These are phyloP conservation scores for Sporothrix pseudoabietina DNA, from an alignment of 2,329 filamentous ascomycete genomes.

Conservation along the genomic window DNA sequence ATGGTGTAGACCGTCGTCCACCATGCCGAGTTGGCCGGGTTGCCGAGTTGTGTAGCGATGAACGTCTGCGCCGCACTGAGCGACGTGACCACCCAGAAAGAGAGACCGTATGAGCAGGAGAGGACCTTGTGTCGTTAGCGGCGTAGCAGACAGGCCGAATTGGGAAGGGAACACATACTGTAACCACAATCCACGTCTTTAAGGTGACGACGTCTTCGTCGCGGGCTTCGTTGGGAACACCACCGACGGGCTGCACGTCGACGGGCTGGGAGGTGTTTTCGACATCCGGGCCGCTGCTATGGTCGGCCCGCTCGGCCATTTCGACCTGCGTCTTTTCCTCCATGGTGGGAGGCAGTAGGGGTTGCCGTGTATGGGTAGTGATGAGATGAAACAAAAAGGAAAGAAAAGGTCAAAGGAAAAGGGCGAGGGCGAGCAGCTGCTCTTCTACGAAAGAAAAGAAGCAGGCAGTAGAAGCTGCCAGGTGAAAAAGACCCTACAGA, in stretches of 20 bases:
- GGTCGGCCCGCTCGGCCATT: conserved; percentile 20
- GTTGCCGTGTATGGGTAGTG: background rate
- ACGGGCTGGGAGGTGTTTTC: background rate
- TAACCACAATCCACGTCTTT: conserved; percentile 28
- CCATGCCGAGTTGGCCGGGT: conserved; percentile 26
- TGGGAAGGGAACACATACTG: background rate
- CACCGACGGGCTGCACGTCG: background rate
- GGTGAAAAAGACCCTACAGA: background rate
- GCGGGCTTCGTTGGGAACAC: conserved; percentile 25
- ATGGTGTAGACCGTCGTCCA: conserved; percentile 30
- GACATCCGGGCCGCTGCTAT: conserved; percentile 22
- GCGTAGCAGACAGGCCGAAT: background rate
- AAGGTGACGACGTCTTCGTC: conserved; percentile 28
- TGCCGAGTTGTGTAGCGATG: conserved; percentile 26
- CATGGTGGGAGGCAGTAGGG: conserved; percentile 17
- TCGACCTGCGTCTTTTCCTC: conserved; percentile 26
- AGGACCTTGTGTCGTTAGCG: conserved; percentile 14
- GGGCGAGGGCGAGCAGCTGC: background rate
- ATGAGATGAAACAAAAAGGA: background rate
- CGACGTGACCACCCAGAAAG: conserved; percentile 29
- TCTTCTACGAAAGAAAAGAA: background rate
- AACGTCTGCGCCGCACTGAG: conserved; percentile 21
- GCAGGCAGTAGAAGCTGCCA: background rate
- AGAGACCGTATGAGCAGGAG: conserved; percentile 27
- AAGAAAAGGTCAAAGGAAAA: background rate